Evolutionary conservation across 2,329 filamentous ascomycete genomes (phyloP), one percentile per base, ranked within the genome.

Genomic region (Aspergillaceae sp.): DNA sequence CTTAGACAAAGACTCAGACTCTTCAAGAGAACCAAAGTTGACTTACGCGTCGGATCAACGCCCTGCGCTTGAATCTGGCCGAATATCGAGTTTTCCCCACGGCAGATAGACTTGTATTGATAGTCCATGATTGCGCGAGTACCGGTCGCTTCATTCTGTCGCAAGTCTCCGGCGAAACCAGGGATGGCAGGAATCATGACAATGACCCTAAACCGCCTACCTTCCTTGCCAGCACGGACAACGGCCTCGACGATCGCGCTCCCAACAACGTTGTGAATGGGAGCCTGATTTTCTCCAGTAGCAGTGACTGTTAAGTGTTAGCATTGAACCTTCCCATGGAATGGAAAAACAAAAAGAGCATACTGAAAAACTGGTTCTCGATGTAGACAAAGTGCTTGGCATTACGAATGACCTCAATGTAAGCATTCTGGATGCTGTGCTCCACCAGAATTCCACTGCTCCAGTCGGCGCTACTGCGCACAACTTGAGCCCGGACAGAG

Each of bases 51-150:
- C 0, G 90, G 88, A 56, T 96, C 82, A 1, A 92, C 79, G 1
- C 86, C 89, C 51, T 86, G 74, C 5, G 78, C 79, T 47, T 75
- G 74, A 48, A 96, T 81, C 60, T 86, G 83, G 35, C 80, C 88
- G 56, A 86, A 92, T 44, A 98, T 97, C 4, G 88, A 95, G 62
- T 97, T 76, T 52, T 94, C 84, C 4, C 92, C 92, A 40, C 92
- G 84, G 60, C 85, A 87, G 54, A 98, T 94, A 0, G 88, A 94
- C 68, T 94, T 94, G 74, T 92, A 98, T 63, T 97, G 92, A 61
- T 95, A 97, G 63, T 97, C 90, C 88, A 98, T 97, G 59, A 97
- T 98, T 7, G 90, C 91, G 42, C 88, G 72, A 0, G 91, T 97
- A 7, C 91, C 91, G 1, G 80, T 80, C 0, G 91, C 91, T 19